phyloP scores from a whole-genome alignment of 805 yeast species.

The Candida krabiensis region DNA sequence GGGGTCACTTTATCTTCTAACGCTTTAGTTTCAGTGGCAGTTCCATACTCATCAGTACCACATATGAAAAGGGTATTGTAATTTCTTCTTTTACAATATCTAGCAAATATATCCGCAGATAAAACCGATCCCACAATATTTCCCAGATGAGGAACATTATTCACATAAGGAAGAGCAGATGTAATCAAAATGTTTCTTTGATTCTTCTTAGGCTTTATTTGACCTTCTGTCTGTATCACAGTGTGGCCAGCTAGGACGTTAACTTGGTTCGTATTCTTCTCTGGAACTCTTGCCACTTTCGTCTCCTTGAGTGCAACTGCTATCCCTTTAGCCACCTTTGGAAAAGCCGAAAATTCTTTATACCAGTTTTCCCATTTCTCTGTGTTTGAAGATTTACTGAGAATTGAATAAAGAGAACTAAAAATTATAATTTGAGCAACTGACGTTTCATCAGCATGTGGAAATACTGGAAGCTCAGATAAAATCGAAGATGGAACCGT shows the following conservation, averaged over 20 bases:
- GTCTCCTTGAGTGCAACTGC: conserved; percentile 47
- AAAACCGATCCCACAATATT: conserved; percentile 94
- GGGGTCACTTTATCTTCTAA: conserved; percentile 92
- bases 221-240: conserved; percentile 25
- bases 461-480: conserved; percentile 14
- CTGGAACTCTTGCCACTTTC: conserved; percentile 39
- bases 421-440: conserved; percentile 60
- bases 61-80: conserved; percentile 84
- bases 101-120: conserved; percentile 89
- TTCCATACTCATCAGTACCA: conserved; percentile 99
- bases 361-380: conserved; percentile 38
- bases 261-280: conserved; percentile 41
- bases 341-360: conserved; percentile 36
- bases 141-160: conserved; percentile 98
- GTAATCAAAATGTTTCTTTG: conserved; percentile 86
- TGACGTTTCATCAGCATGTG: conserved; percentile 33
- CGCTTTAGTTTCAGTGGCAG: conserved; percentile 99
- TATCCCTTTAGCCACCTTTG: conserved; percentile 46
- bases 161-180: conserved; percentile 96
- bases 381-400: conserved; percentile 21
- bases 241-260: conserved; percentile 20
- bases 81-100: conserved; percentile 87
- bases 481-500: conserved; percentile 25
- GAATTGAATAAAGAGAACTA: conserved; percentile 52
- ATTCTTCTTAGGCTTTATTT: conserved; percentile 63